Base-by-base conservation (phyloP, 139 green algal species). In the Penium margaritaceum region DNA sequence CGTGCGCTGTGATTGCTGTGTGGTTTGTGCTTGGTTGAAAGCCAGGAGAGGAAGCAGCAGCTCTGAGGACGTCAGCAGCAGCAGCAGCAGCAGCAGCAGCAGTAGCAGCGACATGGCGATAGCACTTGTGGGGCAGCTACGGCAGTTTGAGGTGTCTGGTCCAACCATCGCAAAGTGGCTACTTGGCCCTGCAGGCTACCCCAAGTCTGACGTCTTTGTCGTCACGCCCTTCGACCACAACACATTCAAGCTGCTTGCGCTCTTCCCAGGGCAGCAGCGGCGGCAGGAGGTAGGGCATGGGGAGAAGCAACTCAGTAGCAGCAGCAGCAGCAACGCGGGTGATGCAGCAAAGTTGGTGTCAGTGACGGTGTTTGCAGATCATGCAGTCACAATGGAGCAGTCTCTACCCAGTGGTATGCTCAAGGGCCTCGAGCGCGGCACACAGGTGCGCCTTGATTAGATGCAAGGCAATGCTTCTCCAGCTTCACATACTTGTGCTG, bases 101-200 rank as follows among this genome's bases (percentile, higher is more conserved):
- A 9, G 29, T 60, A 15, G 51, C 29, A 24, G 24, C 30, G 51
- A n/a, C 32, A 46, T 76, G 37, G 68, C 68, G 19, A 70, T 80
- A 27, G 78, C 67, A 37, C 73, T 80, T 3, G 64, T 77, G 21
- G 73, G 73, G 21, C 65, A 39, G 24, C 65, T 69, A 17, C 73
- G 73, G 21, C 34, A 32, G 63, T 80, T 80, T 53, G 73, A 80
- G 73, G 38, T 80, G 27, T 78, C 73, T n/a, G 73, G 73, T 34
- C 73, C 36, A 14, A 61, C 35, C 67, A 78, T 80, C 21, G 34
- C 37, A 38, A 32, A 35, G 12, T 30, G 71, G 15, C 53, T 80
- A 33, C 66, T 80, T 32, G 34, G 64, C 19, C 14, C 12, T 24
- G 51, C 29, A 24, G 66, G 29, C 15, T 80, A 70, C 39, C 17